Base-by-base conservation (phyloP, 2,329 filamentous ascomycete species). In the Chrysoporthe deuterocubensis region DNA sequence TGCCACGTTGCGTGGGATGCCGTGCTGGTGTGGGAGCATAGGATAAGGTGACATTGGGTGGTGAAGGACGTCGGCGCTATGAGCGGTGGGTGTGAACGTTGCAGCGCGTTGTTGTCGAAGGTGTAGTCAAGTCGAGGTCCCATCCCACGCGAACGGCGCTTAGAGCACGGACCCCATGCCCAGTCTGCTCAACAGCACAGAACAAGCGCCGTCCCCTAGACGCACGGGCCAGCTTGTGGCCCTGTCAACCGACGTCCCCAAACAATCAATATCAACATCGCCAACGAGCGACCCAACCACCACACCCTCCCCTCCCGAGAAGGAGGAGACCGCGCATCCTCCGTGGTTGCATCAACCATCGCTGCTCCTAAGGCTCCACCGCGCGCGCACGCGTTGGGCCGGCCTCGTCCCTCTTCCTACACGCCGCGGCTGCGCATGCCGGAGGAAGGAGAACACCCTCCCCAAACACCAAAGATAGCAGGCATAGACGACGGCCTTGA, bases 261-360 rank as follows among this genome's bases (percentile, higher is more conserved):
- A 48, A 62, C 46, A 52, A 21, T 18, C 46, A 52, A 54, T 62
- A 62, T 52, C 60, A 62, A 62, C 60, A 62, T 42, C 60, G 34
- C 34, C 43, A 50, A 50, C 6, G 14, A 52, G 11, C 14, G 32
- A n/a, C 42, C 11, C 18, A 13, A 52, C 18, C 16, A 62, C 46
- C 26, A 50, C 26, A 52, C 32, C 60, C 21, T 34, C 2, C 46
- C 13, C 6, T 2, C 21, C 44, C 32, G 18, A 7, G n/a, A 52
- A 13, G 7, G 26, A 37, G 11, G 14, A 48, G 42, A 40, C 26
- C 8, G 18, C n/a, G 16, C 7, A 40, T 7, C 9, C 37, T 6
- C 7, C 21, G n/a, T 11, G 48, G 16, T 32, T 21, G 16, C 50
- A 16, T 54, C 21, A 54, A 54, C 26, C 21, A 16, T 13, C 7